Conservation (phyloP, 2,329 filamentous ascomycete genomes). For the Thielaviopsis musarum region DNA sequence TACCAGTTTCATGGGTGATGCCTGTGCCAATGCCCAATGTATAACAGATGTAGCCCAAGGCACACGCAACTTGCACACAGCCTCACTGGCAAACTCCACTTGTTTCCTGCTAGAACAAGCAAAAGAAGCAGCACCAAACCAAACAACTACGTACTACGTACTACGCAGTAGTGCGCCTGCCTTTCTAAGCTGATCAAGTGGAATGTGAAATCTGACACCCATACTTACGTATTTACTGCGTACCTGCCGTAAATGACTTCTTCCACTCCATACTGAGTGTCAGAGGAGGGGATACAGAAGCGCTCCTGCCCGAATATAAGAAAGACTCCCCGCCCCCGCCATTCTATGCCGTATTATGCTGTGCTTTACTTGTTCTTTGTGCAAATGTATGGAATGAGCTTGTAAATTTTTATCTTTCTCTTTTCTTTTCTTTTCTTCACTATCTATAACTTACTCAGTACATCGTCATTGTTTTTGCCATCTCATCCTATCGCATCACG, state of each 20-base stretch:
- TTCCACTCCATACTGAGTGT: neutral
- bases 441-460: neutral
- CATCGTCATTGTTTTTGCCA: neutral
- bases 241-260: neutral
- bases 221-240: neutral
- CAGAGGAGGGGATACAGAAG: neutral
- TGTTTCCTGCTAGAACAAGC: too few species aligned
- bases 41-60: neutral
- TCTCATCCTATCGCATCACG: neutral
- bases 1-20: neutral
- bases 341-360: neutral
- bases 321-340: neutral
- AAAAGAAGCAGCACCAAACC: neutral
- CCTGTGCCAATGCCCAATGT: neutral
- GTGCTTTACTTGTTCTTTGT: neutral
- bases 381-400: neutral
- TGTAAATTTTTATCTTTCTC: neutral
- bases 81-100: neutral
- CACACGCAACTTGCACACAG: neutral
- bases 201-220: neutral
- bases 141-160: neutral
- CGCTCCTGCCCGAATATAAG: neutral
- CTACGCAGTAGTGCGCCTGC: neutral
- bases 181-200: neutral
- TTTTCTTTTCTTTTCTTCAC: too few species aligned